phyloP scores from a whole-genome alignment of 257 asterid species.

The Voacanga thouarsii region DNA sequence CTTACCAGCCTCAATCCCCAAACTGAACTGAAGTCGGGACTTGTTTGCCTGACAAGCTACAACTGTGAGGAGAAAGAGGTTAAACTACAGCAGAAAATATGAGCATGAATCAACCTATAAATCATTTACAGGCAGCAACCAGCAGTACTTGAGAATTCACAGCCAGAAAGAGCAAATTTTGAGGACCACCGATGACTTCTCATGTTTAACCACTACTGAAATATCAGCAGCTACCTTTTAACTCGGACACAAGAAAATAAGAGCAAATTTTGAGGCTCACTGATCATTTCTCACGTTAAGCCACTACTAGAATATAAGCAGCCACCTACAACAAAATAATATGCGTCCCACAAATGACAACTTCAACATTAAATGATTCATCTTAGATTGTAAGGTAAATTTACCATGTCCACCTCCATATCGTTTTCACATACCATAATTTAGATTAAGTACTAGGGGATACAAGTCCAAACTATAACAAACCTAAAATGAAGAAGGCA shows the following conservation, averaged over 20 bases:
- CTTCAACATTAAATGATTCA: not conserved
- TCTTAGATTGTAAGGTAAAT: not conserved
- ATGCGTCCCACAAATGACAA: too few relatives aligned
- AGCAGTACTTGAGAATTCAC: not conserved
- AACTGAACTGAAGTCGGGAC: not conserved
- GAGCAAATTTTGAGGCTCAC: too few relatives aligned
- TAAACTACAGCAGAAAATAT: not conserved
- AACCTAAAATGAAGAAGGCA: conserved; percentile 4
- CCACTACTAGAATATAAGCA: too few relatives aligned
- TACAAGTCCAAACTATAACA: conserved; percentile 1
- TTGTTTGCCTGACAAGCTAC: not conserved
- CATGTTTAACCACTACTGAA: not conserved
- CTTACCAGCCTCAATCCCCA: conserved; percentile 2
- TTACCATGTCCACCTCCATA: not conserved
- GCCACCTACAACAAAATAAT: too few relatives aligned
- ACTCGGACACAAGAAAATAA: not conserved
- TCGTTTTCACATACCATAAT: conserved; percentile 12
- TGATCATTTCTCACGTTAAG: too few relatives aligned
- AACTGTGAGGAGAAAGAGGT: not conserved
- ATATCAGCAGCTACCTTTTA: not conserved
- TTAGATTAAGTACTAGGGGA: conserved; percentile 2
- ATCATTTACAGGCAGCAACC: not conserved
- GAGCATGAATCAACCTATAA: too few relatives aligned
- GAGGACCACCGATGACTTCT: not conserved
- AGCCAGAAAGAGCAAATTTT: not conserved